These are phyloP conservation scores for Pyrenophora teres DNA, from an alignment of 2,329 filamentous ascomycete species.

Conservation along the genomic window DNA sequence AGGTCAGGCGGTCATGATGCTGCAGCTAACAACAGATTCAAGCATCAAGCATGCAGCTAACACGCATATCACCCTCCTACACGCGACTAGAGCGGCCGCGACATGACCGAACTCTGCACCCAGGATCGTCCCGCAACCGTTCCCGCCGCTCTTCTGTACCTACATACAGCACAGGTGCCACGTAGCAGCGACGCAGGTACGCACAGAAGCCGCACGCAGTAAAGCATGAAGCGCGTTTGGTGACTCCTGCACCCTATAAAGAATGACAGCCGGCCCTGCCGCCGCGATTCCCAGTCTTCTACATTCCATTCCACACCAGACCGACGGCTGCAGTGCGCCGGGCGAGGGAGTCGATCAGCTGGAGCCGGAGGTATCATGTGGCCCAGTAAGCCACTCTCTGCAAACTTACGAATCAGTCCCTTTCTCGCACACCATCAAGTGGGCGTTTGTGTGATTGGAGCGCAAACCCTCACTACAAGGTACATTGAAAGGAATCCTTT, in stretches of 20 bases:
- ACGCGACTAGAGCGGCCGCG: conserved; percentile 26
- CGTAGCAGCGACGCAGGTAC: conserved; percentile 45
- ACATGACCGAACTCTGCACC: conserved; percentile 33
- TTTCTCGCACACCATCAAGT: conserved; percentile 45
- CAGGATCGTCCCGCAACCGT: conserved; percentile 46
- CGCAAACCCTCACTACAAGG: conserved; percentile 37
- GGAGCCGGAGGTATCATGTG: conserved; percentile 43
- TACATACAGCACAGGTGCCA: conserved; percentile 42
- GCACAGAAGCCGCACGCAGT: conserved; percentile 33
- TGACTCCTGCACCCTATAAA: conserved; percentile 33
- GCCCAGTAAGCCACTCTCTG: conserved; percentile 45
- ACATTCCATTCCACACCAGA: conserved; percentile 26
- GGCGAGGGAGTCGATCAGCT: conserved; percentile 44
- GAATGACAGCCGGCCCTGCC: conserved; percentile 20
- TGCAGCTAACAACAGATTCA: conserved; percentile 6
- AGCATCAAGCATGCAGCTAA: conserved; percentile 35
- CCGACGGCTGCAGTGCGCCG: conserved; percentile 32
- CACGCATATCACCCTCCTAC: conserved; percentile 29
- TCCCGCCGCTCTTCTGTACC: conserved; percentile 38
- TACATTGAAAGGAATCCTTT: conserved; percentile 41
- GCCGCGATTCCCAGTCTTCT: conserved; percentile 15
- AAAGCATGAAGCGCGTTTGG: conserved; percentile 30
- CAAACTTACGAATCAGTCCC: conserved; percentile 44
- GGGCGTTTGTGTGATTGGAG: conserved; percentile 37
- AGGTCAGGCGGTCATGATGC: conserved; percentile 20